Evolutionary conservation across 2,329 filamentous ascomycete genomes (phyloP), one percentile per base, ranked within the genome.

Genomic region (Davidsoniella virescens): DNA sequence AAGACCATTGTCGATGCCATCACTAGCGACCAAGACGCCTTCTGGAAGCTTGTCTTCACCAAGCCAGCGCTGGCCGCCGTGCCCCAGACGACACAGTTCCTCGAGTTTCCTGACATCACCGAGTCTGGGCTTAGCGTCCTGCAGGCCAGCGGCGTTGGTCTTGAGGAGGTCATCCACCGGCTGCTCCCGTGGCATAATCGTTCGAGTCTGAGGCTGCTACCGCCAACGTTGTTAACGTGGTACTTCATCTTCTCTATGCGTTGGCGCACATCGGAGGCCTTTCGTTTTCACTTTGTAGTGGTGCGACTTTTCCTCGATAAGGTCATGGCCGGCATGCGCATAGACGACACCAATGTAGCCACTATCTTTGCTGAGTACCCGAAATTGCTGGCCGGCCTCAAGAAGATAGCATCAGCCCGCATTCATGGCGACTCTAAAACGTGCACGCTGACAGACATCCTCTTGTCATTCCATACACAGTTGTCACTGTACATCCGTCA

Each of bases 241-340:
- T 54, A 54, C 36, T 23, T 52, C 10, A 49, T 52, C 7, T 45
- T 52, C 23, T 48, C 49, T 18, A 41, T 49, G 7, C 44, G 36
- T 10, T 6, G 14, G 2, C 29, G 46, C n/a, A 46, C 48, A 14
- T 18, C 29, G 1, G 23, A 20, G n/a, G 29, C 36, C 14, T 45
- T 37, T 14, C 36, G 16, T 17, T 10, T 36, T 14, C 33, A 43
- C 17, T 50, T 55, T 18, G 44, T 17, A 4, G 20, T 43, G 7
- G 42, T 56, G 4, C 50, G 48, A 16, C 29, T 33, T 18, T 47
- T 55, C 29, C 14, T 53, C 12, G 52, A 54, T 26, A 36, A 37
- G 16, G 8, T 53, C 33, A 51, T 55, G 44, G 18, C 38, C 3
- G 36, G 33, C 18, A 47, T 54, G 18, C 17, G 26, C 9, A 29